A percentile compares a stretch with the other conserved stretches of the same genome.
Conservation (phyloP, 139 green algal species). For the Tetratostichococcus sp. region DNA sequence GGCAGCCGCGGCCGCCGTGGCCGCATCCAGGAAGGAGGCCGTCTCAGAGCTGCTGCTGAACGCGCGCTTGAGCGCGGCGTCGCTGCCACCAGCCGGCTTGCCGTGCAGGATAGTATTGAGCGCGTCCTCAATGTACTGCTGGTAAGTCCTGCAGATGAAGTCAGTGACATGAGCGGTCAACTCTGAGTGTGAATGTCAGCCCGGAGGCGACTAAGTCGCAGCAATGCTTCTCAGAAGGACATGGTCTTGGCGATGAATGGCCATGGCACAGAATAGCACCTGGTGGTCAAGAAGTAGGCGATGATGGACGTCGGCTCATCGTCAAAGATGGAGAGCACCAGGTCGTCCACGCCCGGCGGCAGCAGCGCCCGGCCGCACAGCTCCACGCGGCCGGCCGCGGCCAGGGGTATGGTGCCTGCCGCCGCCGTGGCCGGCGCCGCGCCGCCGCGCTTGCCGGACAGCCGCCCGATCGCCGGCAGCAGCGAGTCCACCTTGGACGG, state of each 20-base stretch:
- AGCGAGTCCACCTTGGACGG: not conserved
- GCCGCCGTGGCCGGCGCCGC: no score
- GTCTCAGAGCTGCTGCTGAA: conserved; percentile 2
- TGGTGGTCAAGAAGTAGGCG: conserved; percentile 69
- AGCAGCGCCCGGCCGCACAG: conserved; percentile 55
- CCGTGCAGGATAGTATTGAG: conserved; percentile 12
- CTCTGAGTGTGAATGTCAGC: no score
- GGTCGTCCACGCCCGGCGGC: conserved; percentile 41
- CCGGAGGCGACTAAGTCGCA: no score
- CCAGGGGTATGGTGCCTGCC: not conserved
- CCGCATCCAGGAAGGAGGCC: not conserved
- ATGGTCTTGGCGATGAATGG: no score
- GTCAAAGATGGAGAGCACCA: conserved; percentile 61
- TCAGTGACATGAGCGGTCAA: no score
- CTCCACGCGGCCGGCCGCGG: conserved; percentile 20
- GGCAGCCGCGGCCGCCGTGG: not conserved
- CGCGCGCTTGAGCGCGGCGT: not conserved
- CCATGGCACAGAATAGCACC: no score
- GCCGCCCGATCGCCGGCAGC: not conserved
- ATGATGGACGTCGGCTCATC: conserved; percentile 76
- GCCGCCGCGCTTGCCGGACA: not conserved
- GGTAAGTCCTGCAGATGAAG: conserved; percentile 54
- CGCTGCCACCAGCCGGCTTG: not conserved
- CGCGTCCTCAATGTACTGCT: conserved; percentile 47
- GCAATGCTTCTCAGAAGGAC: no score